Evolutionary conservation across 2,329 filamentous ascomycete genomes (phyloP), one percentile per base, ranked within the genome.

Genomic region (Dactylellina leptospora): DNA sequence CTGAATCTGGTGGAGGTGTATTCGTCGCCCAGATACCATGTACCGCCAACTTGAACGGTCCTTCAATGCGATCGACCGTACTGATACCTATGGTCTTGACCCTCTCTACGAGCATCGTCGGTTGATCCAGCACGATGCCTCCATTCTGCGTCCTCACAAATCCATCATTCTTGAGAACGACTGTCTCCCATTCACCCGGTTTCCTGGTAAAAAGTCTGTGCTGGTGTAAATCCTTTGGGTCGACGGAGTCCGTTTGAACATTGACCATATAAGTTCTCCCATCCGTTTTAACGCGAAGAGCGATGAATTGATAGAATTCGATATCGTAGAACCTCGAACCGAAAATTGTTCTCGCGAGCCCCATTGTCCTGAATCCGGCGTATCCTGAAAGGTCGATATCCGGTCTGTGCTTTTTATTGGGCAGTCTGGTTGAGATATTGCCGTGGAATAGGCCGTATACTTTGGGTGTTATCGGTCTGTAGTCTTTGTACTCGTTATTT

Each of bases 111-210:
- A 97, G 81, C 80, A 99, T 88, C 79, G 96, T 92, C 10, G 89
- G 88, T 83, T 97, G 93, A 28, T 95, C 95, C 82, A 97, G 93
- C 3, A 97, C 88, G 1, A 96, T 91, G 77, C 91, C 87, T 4
- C 95, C 95, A 78, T 96, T 87, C 78, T 97, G 97, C 11, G 95
- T 99, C 74, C 95, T 85, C 69, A 99, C 93, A 81, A 99, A 97
- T 75, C 96, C 92, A 76, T 88, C 89, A 85, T 93, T 95, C 74
- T 90, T 90, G 74, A 99, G 89, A 48, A 96, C 72, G 30, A 77
- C 86, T 1, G 95, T 97, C 83, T 99, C 93, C 95, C 95, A 99
- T 77, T 93, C 85, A 0, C 92, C 92, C 0, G 90, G 88, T 77
- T 88, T 89, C 18, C 66, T 36, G 4, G 89, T 85, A 76, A 92